Percentiles rank a stretch among this genome's conserved stretches.
phyloP scores from a whole-genome alignment of 805 yeast genomes.

The Zygoascus biomembranicola region DNA sequence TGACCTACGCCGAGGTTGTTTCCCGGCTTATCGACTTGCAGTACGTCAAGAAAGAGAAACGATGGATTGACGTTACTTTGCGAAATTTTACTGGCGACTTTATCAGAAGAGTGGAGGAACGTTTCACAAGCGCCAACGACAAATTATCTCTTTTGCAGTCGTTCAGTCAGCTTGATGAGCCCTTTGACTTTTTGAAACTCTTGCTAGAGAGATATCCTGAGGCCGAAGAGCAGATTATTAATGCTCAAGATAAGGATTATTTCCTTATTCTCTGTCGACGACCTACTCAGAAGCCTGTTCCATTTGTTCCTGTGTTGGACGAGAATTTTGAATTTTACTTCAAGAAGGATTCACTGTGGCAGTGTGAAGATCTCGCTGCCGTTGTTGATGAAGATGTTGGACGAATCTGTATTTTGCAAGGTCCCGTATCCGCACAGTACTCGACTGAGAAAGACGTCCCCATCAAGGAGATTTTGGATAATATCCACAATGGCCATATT shows the following conservation, averaged over 20 bases:
- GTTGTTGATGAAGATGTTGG: slow-evolving; percentile 94
- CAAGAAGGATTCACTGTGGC: slow-evolving; percentile 99
- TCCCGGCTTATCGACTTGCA: slow-evolving; percentile 79
- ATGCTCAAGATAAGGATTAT: slow-evolving; percentile 92
- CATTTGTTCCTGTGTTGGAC: slow-evolving; percentile 92
- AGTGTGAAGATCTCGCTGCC: slow-evolving; percentile 92
- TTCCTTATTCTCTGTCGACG: slow-evolving; percentile 76
- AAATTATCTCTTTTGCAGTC: slow-evolving; percentile 63
- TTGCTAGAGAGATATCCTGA: slow-evolving; percentile 64
- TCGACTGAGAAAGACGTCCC: slow-evolving; percentile 87
- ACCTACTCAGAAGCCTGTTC: slow-evolving; percentile 93
- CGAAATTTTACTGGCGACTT: slow-evolving; percentile 81
- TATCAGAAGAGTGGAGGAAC: slow-evolving; percentile 94
- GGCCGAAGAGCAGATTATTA: slow-evolving; percentile 73
- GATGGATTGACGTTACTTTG: slow-evolving; percentile 85
- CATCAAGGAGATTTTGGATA: slow-evolving; percentile 79
- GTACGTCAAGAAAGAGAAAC: slow-evolving; percentile 65
- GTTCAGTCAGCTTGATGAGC: slow-evolving; percentile 58
- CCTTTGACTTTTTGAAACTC: slow-evolving; percentile 49
- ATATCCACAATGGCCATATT: slow-evolving; percentile 87
- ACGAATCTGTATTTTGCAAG: slow-evolving; percentile 97
- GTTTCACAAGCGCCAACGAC: slow-evolving; percentile 53
- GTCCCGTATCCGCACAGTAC: slow-evolving; percentile 96
- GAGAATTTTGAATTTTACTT: slow-evolving; percentile 92
- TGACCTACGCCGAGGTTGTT: slow-evolving; percentile 92